phyloP scores from a whole-genome alignment of 1,284 basidiomycete genomes.

The Heliocybe sulcata region DNA sequence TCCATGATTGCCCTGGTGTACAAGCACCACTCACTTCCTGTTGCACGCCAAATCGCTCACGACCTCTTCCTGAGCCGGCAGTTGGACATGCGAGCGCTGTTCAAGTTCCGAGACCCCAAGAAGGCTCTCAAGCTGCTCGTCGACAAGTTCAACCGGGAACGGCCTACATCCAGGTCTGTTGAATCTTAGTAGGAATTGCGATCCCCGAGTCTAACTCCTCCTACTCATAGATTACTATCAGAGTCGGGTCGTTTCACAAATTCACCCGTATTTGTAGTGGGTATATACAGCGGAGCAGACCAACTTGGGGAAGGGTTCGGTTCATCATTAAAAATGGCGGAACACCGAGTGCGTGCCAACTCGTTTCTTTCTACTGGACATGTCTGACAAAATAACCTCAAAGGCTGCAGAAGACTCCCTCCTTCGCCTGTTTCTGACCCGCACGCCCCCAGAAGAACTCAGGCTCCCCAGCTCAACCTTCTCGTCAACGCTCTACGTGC shows the following conservation, averaged over 20 bases:
- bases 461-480: conserved; percentile 69
- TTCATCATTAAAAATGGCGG: conserved; percentile 90
- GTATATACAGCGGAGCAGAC: conserved; percentile 83
- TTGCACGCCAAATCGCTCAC: conserved; percentile 80
- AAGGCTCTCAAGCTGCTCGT: conserved; percentile 75
- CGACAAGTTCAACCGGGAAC: conserved; percentile 67
- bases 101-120: conserved; percentile 88
- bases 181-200: neutral
- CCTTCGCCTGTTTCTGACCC: conserved; percentile 74
- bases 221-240: conserved; percentile 62
- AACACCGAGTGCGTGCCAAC: conserved; percentile 58
- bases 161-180: conserved; percentile 65
- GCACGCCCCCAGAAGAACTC: conserved; percentile 56
- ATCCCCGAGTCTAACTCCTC: neutral
- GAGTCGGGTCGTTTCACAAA: conserved; percentile 89
- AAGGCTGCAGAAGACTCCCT: conserved; percentile 78
- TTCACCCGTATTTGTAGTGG: conserved; percentile 89
- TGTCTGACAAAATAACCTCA: conserved; percentile 25
- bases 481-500: conserved; percentile 31
- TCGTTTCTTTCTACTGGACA: conserved; percentile 18
- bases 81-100: conserved; percentile 74
- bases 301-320: conserved; percentile 96
- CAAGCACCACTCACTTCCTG: conserved; percentile 70
- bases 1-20: conserved; percentile 74
- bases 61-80: conserved; percentile 81